These are phyloP conservation scores for Mucor velutinosus DNA, from an alignment of 371 early-diverging fungal genomes.

Conservation along the genomic window DNA sequence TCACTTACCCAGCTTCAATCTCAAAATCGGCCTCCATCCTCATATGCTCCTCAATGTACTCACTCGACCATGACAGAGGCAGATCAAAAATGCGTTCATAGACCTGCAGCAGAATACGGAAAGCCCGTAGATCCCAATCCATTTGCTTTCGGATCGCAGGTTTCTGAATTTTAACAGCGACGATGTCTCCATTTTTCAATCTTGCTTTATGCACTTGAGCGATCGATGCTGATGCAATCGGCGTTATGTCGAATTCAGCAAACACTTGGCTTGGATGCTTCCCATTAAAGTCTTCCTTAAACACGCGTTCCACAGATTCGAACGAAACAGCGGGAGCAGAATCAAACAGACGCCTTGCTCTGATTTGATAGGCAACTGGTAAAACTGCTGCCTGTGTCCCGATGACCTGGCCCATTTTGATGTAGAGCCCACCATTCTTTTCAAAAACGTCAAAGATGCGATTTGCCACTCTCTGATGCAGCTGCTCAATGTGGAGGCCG, in stretches of 20 bases:
- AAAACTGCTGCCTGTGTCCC: conserved; percentile 79
- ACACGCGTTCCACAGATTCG: conserved; percentile 66
- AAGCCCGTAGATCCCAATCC: conserved; percentile 80
- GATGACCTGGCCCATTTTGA: conserved; percentile 90
- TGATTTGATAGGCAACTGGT: conserved; percentile 73
- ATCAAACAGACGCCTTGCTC: conserved; percentile 79
- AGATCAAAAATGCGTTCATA: conserved; percentile 84
- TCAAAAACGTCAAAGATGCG: conserved; percentile 81
- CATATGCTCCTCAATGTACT: conserved; percentile 76
- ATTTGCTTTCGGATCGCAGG: conserved; percentile 85
- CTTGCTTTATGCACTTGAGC: conserved; percentile 92
- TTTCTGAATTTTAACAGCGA: conserved; percentile 95
- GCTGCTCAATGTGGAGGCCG: conserved; percentile 42
- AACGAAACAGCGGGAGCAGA: conserved; percentile 80
- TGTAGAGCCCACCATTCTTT: conserved; percentile 86
- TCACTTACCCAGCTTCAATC: conserved; percentile 67
- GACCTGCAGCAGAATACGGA: conserved; percentile 56
- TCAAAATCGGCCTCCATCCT: conserved; percentile 82
- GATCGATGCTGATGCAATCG: conserved; percentile 91
- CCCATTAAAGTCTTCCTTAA: conserved; percentile 68
- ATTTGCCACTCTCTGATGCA: conserved; percentile 73
- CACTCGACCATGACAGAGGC: conserved; percentile 81
- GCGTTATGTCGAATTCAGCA: conserved; percentile 66
- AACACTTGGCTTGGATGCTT: conserved; percentile 66
- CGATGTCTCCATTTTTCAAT: conserved; percentile 69